Conservation (phyloP, 192 early-diverging fungal genomes). For the Kickxella alabastrina region DNA sequence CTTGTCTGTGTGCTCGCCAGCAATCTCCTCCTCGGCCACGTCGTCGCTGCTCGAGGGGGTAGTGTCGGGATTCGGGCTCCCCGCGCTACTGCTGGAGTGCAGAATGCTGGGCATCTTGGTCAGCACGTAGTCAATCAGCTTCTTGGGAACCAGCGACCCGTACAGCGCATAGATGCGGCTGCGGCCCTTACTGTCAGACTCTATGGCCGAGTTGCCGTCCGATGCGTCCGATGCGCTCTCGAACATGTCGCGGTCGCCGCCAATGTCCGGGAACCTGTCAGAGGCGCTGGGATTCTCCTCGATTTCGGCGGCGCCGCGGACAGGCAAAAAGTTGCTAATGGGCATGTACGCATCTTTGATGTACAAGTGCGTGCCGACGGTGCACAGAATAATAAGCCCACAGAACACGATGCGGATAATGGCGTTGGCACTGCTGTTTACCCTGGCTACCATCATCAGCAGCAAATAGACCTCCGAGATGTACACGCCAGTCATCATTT, state of each 20-base stretch:
- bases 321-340: slow-evolving; percentile 56
- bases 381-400: slow-evolving; percentile 52
- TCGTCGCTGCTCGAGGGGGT: neutral
- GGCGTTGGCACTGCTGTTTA: slow-evolving; percentile 47
- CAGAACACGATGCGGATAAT: slow-evolving; percentile 52
- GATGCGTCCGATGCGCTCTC: slow-evolving; percentile 6
- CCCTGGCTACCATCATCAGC: slow-evolving; percentile 64
- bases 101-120: slow-evolving; percentile 37
- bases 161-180: slow-evolving; percentile 33
- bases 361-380: slow-evolving; percentile 53
- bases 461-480: slow-evolving; percentile 75
- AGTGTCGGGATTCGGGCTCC: neutral
- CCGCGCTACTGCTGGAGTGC: neutral
- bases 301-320: slow-evolving; percentile 42
- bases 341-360: slow-evolving; percentile 61
- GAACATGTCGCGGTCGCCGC: slow-evolving; percentile 12
- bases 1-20: neutral
- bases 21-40: slow-evolving; percentile 5
- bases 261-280: slow-evolving; percentile 29
- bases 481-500: slow-evolving; percentile 69
- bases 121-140: slow-evolving; percentile 36
- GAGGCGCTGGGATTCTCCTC: slow-evolving; percentile 39
- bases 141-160: slow-evolving; percentile 36
- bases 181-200: slow-evolving; percentile 20
- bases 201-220: slow-evolving; percentile 7